Percentiles rank a stretch among this genome's conserved stretches.
Conservation (phyloP, 2,329 filamentous ascomycete genomes). For the Epichloe festucae region DNA sequence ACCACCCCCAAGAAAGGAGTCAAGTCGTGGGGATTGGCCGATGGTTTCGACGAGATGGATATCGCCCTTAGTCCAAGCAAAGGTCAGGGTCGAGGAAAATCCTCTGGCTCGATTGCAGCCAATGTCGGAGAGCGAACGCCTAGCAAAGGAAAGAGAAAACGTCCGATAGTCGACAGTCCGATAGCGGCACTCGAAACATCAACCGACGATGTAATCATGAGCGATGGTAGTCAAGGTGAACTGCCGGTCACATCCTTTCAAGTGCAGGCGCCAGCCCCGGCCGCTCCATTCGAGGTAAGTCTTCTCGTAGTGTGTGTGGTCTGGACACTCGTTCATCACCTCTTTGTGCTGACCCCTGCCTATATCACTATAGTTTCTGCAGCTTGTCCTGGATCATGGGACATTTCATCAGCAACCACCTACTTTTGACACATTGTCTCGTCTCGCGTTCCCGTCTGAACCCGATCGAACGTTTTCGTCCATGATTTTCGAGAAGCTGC, state of each 20-base stretch:
- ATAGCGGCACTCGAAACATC: constrained; percentile 44
- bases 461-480: constrained; percentile 44
- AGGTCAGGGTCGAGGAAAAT: constrained; percentile 27
- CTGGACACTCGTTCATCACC: neutral
- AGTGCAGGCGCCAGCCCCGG: constrained; percentile 12
- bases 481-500: constrained; percentile 54
- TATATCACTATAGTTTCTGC: constrained; percentile 36
- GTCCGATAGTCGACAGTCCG: constrained; percentile 52
- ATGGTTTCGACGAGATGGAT: constrained; percentile 65
- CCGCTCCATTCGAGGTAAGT: constrained; percentile 32
- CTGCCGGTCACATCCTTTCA: constrained; percentile 9
- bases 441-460: constrained; percentile 52
- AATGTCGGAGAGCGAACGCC: constrained; percentile 44
- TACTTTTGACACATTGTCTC: constrained; percentile 55
- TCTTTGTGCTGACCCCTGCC: neutral
- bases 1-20: constrained; percentile 49
- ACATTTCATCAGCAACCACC: constrained; percentile 41
- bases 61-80: constrained; percentile 41
- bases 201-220: constrained; percentile 27
- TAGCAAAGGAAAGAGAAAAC: constrained; percentile 58
- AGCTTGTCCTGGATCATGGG: constrained; percentile 51
- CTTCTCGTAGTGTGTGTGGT: neutral
- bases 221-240: constrained; percentile 14
- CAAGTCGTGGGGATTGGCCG: constrained; percentile 47
- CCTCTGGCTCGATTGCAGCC: constrained; percentile 29